These are phyloP conservation scores for Trichoderma gamsii DNA, from an alignment of 495 filamentous ascomycete genomes.

Conservation along the genomic window DNA sequence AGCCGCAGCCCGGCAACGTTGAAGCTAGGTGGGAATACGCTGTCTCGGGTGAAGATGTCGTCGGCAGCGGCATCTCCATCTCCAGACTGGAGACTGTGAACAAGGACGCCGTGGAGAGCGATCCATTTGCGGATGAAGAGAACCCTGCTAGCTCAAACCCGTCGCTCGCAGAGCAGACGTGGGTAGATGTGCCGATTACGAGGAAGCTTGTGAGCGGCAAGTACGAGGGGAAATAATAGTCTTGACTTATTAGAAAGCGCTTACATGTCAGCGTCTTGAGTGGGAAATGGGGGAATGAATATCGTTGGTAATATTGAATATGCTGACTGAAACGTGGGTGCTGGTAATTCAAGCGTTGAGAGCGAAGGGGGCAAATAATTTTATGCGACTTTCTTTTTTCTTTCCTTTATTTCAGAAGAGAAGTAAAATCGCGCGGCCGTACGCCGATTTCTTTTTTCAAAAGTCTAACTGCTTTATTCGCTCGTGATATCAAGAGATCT, in stretches of 20 bases:
- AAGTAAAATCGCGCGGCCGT: background rate
- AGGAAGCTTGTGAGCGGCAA: conserved; percentile 75
- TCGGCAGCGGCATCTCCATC: conserved; percentile 59
- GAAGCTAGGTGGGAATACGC: conserved; percentile 78
- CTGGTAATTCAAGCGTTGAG: no score
- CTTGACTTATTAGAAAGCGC: background rate
- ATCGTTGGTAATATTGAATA: background rate
- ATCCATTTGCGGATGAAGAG: conserved; percentile 35
- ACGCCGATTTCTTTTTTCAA: background rate
- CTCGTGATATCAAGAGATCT: conserved; percentile 3
- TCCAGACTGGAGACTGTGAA: conserved; percentile 38
- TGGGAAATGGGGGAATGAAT: background rate
- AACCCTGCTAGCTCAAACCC: conserved; percentile 31
- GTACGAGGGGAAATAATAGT: conserved; percentile 54
- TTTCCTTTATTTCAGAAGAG: background rate
- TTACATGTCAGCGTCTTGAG: background rate
- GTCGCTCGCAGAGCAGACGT: conserved; percentile 43
- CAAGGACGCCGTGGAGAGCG: conserved; percentile 37
- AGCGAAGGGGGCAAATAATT: no score
- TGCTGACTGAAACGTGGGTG: background rate
- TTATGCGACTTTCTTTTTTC: background rate
- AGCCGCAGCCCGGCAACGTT: conserved; percentile 67
- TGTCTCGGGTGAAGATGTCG: conserved; percentile 39
- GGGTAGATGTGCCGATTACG: conserved; percentile 66
- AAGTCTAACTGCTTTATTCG: background rate